Conservation (phyloP, 257 asterid genomes). For the Gentiana dahurica region DNA sequence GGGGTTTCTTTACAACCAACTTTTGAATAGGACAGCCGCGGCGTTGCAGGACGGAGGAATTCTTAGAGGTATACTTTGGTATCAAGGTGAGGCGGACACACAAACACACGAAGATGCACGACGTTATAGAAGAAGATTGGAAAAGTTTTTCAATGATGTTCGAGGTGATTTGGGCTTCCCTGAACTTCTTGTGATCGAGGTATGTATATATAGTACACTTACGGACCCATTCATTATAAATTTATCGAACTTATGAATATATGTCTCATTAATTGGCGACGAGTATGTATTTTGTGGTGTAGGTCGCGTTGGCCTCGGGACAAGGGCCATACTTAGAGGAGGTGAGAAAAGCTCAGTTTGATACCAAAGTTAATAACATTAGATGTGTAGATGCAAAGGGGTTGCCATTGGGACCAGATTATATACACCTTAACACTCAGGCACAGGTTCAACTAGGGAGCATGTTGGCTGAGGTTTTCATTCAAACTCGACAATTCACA, state of each 20-base stretch:
- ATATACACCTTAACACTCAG: slow-evolving; percentile 24
- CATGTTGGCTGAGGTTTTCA: slow-evolving; percentile 25
- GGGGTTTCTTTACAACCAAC: slow-evolving; percentile 15
- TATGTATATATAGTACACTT: not conserved
- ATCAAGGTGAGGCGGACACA: slow-evolving; percentile 32
- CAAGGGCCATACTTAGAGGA: slow-evolving; percentile 15
- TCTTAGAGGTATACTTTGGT: slow-evolving; percentile 26
- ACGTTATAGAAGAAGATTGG: slow-evolving; percentile 14
- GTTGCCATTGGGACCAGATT: slow-evolving; percentile 19
- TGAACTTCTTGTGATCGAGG: slow-evolving; percentile 20
- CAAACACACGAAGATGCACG: slow-evolving; percentile 7
- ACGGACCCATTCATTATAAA: too few relatives aligned
- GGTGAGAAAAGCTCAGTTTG: slow-evolving; percentile 27
- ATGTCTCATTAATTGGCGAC: too few relatives aligned
- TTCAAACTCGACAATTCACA: slow-evolving; percentile 6
- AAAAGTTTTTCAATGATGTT: slow-evolving; percentile 16
- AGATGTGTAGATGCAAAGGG: slow-evolving; percentile 31
- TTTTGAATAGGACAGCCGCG: slow-evolving; percentile 14
- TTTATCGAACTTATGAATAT: not conserved
- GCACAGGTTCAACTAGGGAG: slow-evolving; percentile 27
- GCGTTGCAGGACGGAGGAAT: slow-evolving; percentile 10
- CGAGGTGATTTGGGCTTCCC: slow-evolving; percentile 16
- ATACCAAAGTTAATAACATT: slow-evolving; percentile 19
- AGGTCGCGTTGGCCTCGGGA: slow-evolving; percentile 31
- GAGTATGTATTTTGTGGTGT: not conserved